Percentiles rank a stretch among this genome's conserved stretches.
Conservation (phyloP, 2,329 filamentous ascomycete species). For the Cyphellophora europaea region DNA sequence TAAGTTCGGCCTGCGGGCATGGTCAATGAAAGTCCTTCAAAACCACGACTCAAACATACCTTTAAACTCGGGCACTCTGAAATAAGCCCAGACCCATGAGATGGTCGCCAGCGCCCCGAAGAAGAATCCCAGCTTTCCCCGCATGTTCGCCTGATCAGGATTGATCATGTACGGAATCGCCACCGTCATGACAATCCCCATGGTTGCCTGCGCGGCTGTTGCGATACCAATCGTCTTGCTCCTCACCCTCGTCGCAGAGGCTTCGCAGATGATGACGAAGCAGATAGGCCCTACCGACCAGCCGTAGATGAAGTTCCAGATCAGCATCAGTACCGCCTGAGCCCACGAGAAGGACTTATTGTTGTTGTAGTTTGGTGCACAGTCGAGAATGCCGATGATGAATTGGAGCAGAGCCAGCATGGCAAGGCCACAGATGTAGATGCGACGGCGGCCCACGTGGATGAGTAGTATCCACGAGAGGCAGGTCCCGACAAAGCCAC, state of each 20-base stretch:
- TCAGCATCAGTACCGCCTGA: slow-evolving; percentile 27
- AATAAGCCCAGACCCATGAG: slow-evolving; percentile 14
- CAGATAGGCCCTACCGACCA: slow-evolving; percentile 31
- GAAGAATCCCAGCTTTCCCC: slow-evolving; percentile 24
- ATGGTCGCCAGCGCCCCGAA: slow-evolving; percentile 20
- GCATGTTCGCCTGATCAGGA: slow-evolving; percentile 19
- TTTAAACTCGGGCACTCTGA: slow-evolving; percentile 18
- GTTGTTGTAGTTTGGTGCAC: slow-evolving; percentile 24
- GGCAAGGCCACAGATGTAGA: slow-evolving; percentile 25
- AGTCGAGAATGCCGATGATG: slow-evolving; percentile 32
- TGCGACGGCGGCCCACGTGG: slow-evolving; percentile 24
- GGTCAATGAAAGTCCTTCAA: too few relatives aligned
- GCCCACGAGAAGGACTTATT: slow-evolving; percentile 24
- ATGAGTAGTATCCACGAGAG: slow-evolving; percentile 27
- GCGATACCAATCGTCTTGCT: slow-evolving; percentile 38
- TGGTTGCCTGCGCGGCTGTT: slow-evolving; percentile 28
- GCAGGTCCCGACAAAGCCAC: slow-evolving; percentile 31
- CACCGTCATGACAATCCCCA: slow-evolving; percentile 31
- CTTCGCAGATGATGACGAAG: slow-evolving; percentile 41
- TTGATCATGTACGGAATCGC: slow-evolving; percentile 27
- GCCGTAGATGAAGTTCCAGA: slow-evolving; percentile 32
- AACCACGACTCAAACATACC: too few relatives aligned
- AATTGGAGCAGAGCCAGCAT: slow-evolving; percentile 24
- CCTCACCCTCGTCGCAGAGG: slow-evolving; percentile 30
- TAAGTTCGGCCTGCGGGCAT: slow-evolving; percentile 19